These are phyloP conservation scores for Centella asiatica DNA, from an alignment of 129 eudicot species.

Conservation along the genomic window DNA sequence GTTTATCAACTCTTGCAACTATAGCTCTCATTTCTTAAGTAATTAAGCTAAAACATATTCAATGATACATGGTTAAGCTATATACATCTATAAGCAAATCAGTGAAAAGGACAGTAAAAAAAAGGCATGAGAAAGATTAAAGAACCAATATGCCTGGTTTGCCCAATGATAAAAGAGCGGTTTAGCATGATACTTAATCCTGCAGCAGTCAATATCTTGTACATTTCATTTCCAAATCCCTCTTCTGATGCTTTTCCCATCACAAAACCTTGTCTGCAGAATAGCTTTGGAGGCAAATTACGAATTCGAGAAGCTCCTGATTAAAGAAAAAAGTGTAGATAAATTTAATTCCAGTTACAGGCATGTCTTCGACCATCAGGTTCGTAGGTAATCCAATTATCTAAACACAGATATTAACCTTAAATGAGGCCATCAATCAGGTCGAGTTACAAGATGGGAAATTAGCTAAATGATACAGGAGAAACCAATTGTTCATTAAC, in stretches of 20 bases:
- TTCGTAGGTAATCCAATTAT: background rate
- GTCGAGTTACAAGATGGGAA: no score
- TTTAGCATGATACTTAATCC: slow-evolving; percentile 51
- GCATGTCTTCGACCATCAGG: background rate
- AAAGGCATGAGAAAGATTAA: slow-evolving; percentile 19
- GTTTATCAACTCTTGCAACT: background rate
- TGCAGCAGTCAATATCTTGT: slow-evolving; percentile 51
- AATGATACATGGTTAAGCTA: background rate
- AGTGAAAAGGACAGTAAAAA: background rate
- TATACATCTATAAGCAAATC: background rate
- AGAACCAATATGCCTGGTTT: slow-evolving; percentile 57
- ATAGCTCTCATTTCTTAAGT: no score
- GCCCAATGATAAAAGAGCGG: slow-evolving; percentile 46
- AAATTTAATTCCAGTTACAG: background rate
- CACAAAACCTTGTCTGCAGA: slow-evolving; percentile 46
- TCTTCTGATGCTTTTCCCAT: slow-evolving; percentile 52
- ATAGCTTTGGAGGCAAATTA: slow-evolving; percentile 31
- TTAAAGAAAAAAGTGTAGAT: background rate
- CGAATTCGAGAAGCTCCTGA: slow-evolving; percentile 48
- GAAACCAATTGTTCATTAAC: no score
- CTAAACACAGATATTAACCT: background rate
- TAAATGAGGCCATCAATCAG: no score
- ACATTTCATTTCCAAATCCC: slow-evolving; percentile 58
- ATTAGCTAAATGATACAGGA: no score
- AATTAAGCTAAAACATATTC: background rate